Evolutionary conservation across 129 eudicot species (phyloP).

Genomic region (Flaveria brownii): DNA sequence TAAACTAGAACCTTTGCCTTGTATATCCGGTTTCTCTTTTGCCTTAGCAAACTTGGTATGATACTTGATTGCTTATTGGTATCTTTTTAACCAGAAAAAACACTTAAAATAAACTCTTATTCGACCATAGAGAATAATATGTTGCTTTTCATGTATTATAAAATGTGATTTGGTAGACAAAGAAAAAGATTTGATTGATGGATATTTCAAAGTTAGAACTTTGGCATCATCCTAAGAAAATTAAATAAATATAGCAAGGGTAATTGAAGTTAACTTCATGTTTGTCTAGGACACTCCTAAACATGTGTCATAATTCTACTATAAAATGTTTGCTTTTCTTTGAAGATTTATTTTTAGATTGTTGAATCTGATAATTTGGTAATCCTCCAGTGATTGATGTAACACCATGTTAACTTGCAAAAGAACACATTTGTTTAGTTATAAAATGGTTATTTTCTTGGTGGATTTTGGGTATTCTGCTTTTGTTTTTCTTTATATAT

Average conservation of each 20-base stretch:
- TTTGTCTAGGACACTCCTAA: not conserved
- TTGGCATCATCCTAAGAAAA: conserved; percentile 7
- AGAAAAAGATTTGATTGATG: not conserved
- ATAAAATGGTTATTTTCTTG: not conserved
- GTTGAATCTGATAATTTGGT: not conserved
- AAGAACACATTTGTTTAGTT: not conserved
- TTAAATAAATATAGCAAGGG: not conserved
- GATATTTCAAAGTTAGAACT: not conserved
- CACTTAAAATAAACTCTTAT: no score
- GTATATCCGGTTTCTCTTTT: no score
- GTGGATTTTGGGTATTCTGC: not conserved
- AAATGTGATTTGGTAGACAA: not conserved
- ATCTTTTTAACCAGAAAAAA: no score
- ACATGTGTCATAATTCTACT: not conserved
- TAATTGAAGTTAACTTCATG: conserved; percentile 1
- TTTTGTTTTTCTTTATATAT: not conserved
- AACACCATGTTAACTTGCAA: not conserved
- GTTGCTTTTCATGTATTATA: conserved; percentile 4
- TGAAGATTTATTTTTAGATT: no score
- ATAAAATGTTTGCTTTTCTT: no score
- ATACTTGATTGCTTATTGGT: no score
- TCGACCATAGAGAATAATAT: not conserved
- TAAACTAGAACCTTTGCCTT: no score
- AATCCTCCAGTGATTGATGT: no score
- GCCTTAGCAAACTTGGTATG: no score